Evolutionary conservation across 495 filamentous ascomycete species (phyloP).

Genomic region (Letharia lupina): DNA sequence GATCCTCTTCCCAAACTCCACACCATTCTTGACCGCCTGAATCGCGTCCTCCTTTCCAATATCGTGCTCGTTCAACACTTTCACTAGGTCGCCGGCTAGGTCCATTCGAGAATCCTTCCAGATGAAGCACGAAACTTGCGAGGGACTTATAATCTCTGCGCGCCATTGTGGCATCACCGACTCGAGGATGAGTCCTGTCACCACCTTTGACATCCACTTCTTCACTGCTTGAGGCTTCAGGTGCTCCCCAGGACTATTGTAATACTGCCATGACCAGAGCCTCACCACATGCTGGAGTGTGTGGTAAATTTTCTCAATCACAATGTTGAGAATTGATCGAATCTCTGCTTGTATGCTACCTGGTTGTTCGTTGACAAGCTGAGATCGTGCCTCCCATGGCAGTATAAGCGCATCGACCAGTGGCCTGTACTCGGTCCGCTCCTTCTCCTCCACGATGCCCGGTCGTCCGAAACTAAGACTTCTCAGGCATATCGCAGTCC

Average conservation of each 20-base stretch:
- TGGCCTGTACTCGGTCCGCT: not conserved
- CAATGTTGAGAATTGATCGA: not conserved
- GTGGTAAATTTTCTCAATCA: not conserved
- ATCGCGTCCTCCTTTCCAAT: not conserved
- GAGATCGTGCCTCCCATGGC: not conserved
- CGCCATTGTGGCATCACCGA: not conserved
- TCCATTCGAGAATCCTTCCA: not conserved
- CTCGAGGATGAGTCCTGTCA: not conserved
- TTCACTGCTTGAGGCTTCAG: not conserved
- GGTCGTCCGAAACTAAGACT: not conserved
- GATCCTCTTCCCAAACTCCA: conserved; percentile 6
- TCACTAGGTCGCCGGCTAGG: not conserved
- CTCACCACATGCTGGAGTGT: not conserved
- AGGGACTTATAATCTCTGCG: not conserved
- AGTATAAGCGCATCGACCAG: not conserved
- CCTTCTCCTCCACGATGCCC: not conserved
- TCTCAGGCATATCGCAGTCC: not conserved
- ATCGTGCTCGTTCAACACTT: not conserved
- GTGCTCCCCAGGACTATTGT: not conserved
- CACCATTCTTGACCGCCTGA: not conserved
- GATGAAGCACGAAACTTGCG: not conserved
- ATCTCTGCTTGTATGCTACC: conserved; percentile 1
- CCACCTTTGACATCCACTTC: not conserved
- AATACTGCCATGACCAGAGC: not conserved
- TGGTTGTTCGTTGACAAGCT: not conserved